A percentile compares a stretch with the other conserved stretches of the same genome.
Conservation (phyloP, 2,329 filamentous ascomycete species). For the Hypoxylon sp. region DNA sequence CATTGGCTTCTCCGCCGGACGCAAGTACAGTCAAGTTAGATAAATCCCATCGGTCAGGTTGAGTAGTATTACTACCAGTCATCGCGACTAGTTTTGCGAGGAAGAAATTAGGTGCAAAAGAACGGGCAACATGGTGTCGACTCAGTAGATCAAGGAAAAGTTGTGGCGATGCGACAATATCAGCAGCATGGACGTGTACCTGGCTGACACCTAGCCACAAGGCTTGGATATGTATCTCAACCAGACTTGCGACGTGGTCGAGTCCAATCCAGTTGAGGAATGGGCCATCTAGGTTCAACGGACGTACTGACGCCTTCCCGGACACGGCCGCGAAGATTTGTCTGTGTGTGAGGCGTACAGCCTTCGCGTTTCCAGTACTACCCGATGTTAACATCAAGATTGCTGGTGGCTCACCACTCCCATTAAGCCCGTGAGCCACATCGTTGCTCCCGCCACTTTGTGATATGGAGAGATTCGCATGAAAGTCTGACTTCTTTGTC, state of each 20-base stretch:
- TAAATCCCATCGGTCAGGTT: conserved; percentile 48
- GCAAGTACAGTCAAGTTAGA: conserved; percentile 53
- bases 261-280: conserved; percentile 66
- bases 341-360: conserved; percentile 60
- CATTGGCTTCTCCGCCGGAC: conserved; percentile 65
- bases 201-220: conserved; percentile 60
- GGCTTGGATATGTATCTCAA: conserved; percentile 67
- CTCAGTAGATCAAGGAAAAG: conserved; percentile 59
- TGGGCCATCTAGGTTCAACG: conserved; percentile 51
- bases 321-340: conserved; percentile 60
- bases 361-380: conserved; percentile 66
- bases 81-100: conserved; percentile 48
- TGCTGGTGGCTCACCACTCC: neutral
- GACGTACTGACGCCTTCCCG: conserved; percentile 57
- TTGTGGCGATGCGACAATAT: conserved; percentile 58
- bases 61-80: neutral
- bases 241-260: conserved; percentile 68
- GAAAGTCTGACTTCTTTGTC: neutral
- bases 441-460: too few species aligned
- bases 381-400: conserved; percentile 68
- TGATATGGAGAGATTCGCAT: neutral
- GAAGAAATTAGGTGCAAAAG: conserved; percentile 62
- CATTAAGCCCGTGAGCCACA: too few species aligned
- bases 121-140: conserved; percentile 59
- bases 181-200: conserved; percentile 61